Conservation (phyloP, 805 yeast genomes). For the Candida quercuum region DNA sequence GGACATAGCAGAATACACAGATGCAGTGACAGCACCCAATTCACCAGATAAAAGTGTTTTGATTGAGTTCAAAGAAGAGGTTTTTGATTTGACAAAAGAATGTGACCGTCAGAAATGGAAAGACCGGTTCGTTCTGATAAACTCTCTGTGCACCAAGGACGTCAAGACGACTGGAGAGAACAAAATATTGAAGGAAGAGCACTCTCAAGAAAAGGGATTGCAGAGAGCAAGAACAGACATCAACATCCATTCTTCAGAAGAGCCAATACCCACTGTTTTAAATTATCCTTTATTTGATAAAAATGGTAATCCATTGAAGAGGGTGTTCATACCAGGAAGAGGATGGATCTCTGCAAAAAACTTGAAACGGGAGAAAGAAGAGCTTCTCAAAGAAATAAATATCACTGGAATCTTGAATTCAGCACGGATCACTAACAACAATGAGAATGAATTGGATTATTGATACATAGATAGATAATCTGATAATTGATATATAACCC, state of each 20-base stretch:
- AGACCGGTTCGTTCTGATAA: conserved; percentile 2
- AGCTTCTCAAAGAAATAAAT: conserved; percentile 1
- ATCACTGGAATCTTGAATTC: too few relatives aligned
- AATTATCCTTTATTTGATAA: conserved; percentile 24
- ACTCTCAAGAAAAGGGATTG: conserved; percentile 4
- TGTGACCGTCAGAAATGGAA: conserved; percentile 8
- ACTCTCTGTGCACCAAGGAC: background rate
- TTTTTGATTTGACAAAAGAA: conserved; percentile 6
- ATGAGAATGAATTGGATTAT: background rate
- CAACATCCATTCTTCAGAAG: conserved; percentile 16
- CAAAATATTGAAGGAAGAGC: conserved; percentile 1
- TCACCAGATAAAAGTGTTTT: background rate
- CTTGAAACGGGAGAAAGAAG: conserved; percentile 12
- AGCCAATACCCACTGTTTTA: conserved; percentile 21
- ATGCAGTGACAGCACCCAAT: too few relatives aligned
- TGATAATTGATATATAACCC: too few relatives aligned
- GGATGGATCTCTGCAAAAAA: conserved; percentile 41
- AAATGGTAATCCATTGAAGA: conserved; percentile 35
- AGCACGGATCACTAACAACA: too few relatives aligned
- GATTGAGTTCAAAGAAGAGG: conserved; percentile 3
- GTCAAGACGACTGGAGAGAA: background rate
- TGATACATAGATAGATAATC: too few relatives aligned
- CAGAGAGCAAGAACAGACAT: conserved; percentile 14
- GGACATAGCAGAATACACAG: too few relatives aligned
- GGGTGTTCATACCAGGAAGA: conserved; percentile 42